A percentile compares a stretch with the other conserved stretches of the same genome.
These are phyloP conservation scores for Pochonia chlamydosporia DNA, from an alignment of 2,329 filamentous ascomycete species.

Conservation along the genomic window DNA sequence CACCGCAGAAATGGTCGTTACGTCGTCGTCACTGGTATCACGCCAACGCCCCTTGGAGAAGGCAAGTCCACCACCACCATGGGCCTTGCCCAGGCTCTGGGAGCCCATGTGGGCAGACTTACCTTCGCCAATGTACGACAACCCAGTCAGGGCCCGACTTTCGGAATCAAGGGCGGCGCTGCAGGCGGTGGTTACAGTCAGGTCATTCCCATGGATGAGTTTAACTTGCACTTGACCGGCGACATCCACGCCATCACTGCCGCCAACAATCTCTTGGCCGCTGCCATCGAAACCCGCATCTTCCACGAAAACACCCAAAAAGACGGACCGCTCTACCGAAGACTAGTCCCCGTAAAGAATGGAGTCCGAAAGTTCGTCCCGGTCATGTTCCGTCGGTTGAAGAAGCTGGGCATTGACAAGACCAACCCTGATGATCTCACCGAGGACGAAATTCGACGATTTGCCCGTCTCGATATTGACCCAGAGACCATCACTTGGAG, in stretches of 20 bases:
- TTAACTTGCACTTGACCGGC: constrained; percentile 95
- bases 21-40: constrained; percentile 90
- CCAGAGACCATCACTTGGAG: constrained; percentile 96
- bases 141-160: constrained; percentile 94
- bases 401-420: constrained; percentile 95
- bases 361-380: constrained; percentile 82
- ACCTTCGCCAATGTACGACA: constrained; percentile 96
- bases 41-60: constrained; percentile 91
- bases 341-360: constrained; percentile 84
- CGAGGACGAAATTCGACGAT: constrained; percentile 78
- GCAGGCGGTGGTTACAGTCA: constrained; percentile 97
- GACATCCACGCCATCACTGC: constrained; percentile 97
- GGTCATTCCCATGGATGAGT: constrained; percentile 99
- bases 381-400: constrained; percentile 86
- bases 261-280: constrained; percentile 93
- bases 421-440: constrained; percentile 88
- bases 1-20: constrained; percentile 89
- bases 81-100: constrained; percentile 87
- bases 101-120: constrained; percentile 79
- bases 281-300: constrained; percentile 95
- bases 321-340: constrained; percentile 78
- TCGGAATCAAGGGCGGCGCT: constrained; percentile 97
- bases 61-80: constrained; percentile 98
- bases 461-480: constrained; percentile 94
- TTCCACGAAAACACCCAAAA: constrained; percentile 97